phyloP scores from a whole-genome alignment of 176 grass and related monocot species.

The Areca catechu region DNA sequence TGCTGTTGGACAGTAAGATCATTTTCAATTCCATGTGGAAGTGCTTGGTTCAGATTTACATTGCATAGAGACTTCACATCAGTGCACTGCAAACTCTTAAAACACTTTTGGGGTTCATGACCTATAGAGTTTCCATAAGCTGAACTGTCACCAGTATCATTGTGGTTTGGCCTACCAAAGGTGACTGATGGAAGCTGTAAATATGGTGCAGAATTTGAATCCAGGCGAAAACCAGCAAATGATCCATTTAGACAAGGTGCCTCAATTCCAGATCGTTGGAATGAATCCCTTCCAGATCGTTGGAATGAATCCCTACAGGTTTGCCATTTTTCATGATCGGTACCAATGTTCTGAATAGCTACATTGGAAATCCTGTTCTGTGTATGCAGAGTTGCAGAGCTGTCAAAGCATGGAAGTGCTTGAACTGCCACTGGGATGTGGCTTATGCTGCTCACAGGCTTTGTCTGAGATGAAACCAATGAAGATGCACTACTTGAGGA shows the following conservation, averaged over 20 bases:
- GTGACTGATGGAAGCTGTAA: not conserved
- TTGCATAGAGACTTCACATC: not conserved
- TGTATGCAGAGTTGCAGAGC: conserved; percentile 12
- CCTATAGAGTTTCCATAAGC: not conserved
- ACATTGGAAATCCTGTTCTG: not conserved
- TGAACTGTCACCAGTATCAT: not conserved
- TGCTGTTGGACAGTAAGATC: conserved; percentile 7
- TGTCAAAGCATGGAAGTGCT: conserved; percentile 16
- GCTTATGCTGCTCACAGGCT: not conserved
- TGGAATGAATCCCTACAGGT: not conserved
- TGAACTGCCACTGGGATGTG: conserved; percentile 3
- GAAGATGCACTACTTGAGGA: not conserved
- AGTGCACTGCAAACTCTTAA: conserved; percentile 11
- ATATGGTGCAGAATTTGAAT: conserved; percentile 21
- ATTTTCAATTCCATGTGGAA: conserved; percentile 17
- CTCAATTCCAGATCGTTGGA: not conserved
- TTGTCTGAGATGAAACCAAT: conserved; percentile 6
- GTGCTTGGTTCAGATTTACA: conserved; percentile 20
- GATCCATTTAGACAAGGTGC: conserved; percentile 13
- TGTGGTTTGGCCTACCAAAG: not conserved
- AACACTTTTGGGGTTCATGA: conserved; percentile 1
- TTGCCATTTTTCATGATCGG: conserved; percentile 6
- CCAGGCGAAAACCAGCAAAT: conserved; percentile 14
- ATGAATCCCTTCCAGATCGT: not conserved
- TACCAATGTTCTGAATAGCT: not conserved